Evolutionary conservation across 345 rosid species (phyloP), one percentile per base, ranked within the genome.

Genomic region (Lepidium didymum): DNA sequence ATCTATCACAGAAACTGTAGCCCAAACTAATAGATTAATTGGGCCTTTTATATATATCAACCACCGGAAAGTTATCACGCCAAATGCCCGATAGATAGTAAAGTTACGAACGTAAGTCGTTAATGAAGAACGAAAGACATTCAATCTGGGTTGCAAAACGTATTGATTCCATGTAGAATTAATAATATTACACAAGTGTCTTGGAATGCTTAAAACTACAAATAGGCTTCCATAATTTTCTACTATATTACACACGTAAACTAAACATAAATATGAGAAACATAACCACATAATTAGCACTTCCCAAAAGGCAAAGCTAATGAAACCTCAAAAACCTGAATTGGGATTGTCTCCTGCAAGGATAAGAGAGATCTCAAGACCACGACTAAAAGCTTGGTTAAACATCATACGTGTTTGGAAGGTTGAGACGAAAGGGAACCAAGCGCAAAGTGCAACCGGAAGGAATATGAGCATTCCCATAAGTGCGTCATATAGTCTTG

Each of bases 381-480:
- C 99, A 12, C 96, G 79, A 78, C 99, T 91, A 79, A 90, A 93
- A 2, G 98, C 98, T 64, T 93, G 97, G 75, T 93, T 93, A 82
- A 84, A 93, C 98, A 93, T 93, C 62, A 94, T 87, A 47, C 99
- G 83, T 2, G 99, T 94, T 68, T 94, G 99, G 84, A 94, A 94
- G 15, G 99, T 94, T 5, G 99, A 91, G 25, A 94, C 83, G 7
- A 94, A 94, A 0, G 99, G 99, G 81, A 94, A 94, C 97, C 97
- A 94, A 1, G 99, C 89, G 37, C 84, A 85, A 8, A 94, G 76
- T 0, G 99, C 95, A 1, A 94, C 69, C 0, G 97, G 96, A 11
- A 94, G 70, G 71, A 94, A 94, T 75, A 94, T 86, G 1, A 94
- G 38, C 95, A 91, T 94, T 52, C 99, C 99, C 97, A 94, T 91